phyloP scores from a whole-genome alignment of 1,284 basidiomycete species.

The Amylostereum areolatum region DNA sequence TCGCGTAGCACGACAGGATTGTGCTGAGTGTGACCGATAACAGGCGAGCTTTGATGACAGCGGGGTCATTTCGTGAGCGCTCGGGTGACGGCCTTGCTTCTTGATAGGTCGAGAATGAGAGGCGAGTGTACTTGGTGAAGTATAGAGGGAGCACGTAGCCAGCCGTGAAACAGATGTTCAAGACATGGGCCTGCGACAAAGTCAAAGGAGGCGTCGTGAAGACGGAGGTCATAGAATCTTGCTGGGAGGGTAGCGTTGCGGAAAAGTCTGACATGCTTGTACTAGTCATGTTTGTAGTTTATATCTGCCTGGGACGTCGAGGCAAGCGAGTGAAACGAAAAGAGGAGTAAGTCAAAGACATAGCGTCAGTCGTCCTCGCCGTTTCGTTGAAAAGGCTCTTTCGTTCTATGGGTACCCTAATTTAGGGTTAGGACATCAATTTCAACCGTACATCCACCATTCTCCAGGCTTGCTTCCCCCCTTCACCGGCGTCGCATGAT shows the following conservation, averaged over 20 bases:
- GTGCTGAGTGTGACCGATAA: constrained; percentile 54
- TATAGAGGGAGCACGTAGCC: constrained; percentile 65
- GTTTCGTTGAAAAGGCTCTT: too few species aligned
- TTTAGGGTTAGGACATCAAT: too few species aligned
- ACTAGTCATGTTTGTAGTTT: neutral
- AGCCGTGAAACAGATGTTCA: constrained; percentile 42
- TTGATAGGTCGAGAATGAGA: constrained; percentile 36
- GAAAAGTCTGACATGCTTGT: neutral
- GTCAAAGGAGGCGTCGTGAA: constrained; percentile 17
- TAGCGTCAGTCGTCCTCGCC: too few species aligned
- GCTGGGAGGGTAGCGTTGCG: neutral
- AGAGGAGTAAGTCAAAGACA: too few species aligned
- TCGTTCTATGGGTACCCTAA: too few species aligned
- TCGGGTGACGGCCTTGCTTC: constrained; percentile 25
- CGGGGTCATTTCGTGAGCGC: constrained; percentile 67
- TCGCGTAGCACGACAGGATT: constrained; percentile 29
- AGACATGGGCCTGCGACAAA: constrained; percentile 33
- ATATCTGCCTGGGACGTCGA: neutral
- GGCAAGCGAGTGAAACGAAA: too few species aligned
- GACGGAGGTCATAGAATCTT: neutral
- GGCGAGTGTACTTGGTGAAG: constrained; percentile 47
- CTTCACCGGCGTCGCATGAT: too few species aligned
- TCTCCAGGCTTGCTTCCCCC: too few species aligned
- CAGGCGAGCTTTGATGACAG: constrained; percentile 66
- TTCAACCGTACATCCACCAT: too few species aligned